Conservation (phyloP, 73 alveolate species). For the Paramecium caudatum region DNA sequence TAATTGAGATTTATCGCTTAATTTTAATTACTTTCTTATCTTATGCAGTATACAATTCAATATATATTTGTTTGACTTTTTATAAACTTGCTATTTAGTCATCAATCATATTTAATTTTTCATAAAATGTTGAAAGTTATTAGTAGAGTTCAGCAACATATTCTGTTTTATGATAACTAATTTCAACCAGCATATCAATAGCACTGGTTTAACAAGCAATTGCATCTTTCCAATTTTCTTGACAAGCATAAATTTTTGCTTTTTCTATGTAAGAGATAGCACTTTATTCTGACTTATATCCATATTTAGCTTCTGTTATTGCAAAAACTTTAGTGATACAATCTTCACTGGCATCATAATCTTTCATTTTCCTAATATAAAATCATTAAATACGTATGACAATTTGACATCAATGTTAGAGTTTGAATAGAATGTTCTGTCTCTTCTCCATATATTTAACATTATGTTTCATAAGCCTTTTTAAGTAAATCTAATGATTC, state of each 20-base stretch:
- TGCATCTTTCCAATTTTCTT: slow-evolving; percentile 83
- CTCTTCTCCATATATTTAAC: slow-evolving; percentile 83
- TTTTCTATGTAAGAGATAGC: slow-evolving; percentile 81
- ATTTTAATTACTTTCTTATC: slow-evolving; percentile 92
- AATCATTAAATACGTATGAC: slow-evolving; percentile 63
- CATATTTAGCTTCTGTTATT: slow-evolving; percentile 81
- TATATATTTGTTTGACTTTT: slow-evolving; percentile 71
- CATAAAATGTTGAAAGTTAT: slow-evolving; percentile 81
- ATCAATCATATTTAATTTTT: slow-evolving; percentile 75
- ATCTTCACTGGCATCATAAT: slow-evolving; percentile 82
- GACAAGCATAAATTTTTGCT: slow-evolving; percentile 84
- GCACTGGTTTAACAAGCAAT: slow-evolving; percentile 80
- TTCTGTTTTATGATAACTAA: slow-evolving; percentile 80
- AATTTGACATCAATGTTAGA: slow-evolving; percentile 70
- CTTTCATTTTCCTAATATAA: slow-evolving; percentile 83
- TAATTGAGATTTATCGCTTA: slow-evolving; percentile 86
- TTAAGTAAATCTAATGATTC: slow-evolving; percentile 90
- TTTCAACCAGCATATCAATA: slow-evolving; percentile 77
- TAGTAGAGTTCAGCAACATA: slow-evolving; percentile 80
- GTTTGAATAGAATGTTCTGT: slow-evolving; percentile 69
- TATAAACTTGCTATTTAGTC: slow-evolving; percentile 84
- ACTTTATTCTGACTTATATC: slow-evolving; percentile 77
- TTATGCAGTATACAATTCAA: slow-evolving; percentile 79
- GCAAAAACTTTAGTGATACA: slow-evolving; percentile 83
- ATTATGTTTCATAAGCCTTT: slow-evolving; percentile 89